Conservation (phyloP, 1,284 basidiomycete species). For the Apiotrichum gracile region DNA sequence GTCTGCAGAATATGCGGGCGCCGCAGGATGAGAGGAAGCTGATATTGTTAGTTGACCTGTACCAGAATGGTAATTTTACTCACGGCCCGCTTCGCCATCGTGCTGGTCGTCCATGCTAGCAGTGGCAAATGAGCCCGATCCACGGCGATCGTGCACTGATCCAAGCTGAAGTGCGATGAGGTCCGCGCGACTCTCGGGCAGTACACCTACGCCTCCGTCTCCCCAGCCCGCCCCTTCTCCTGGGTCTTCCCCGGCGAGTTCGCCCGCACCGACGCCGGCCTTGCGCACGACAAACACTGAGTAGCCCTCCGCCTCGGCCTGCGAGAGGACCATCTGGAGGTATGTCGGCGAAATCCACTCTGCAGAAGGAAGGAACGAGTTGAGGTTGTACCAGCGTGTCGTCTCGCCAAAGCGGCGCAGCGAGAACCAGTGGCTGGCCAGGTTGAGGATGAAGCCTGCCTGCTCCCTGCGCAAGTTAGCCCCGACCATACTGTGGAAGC, state of each 20-base stretch:
- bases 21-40: no score
- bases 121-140: background rate
- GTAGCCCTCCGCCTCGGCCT: constrained; percentile 83
- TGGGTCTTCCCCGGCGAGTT: constrained; percentile 5
- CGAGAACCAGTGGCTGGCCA: constrained; percentile 82
- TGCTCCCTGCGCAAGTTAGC: no score
- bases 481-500: no score
- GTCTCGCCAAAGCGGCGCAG: constrained; percentile 64
- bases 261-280: constrained; percentile 20
- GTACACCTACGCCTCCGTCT: constrained; percentile 35
- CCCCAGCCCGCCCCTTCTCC: constrained; percentile 39
- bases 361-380: constrained; percentile 66
- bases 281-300: constrained; percentile 72
- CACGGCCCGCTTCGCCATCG: constrained; percentile 10
- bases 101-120: background rate
- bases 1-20: constrained; percentile 8
- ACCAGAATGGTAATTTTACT: constrained; percentile 1
- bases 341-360: constrained; percentile 79
- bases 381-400: constrained; percentile 81
- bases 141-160: constrained; percentile 29
- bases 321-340: constrained; percentile 76
- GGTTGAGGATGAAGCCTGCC: constrained; percentile 82
- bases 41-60: background rate
- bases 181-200: constrained; percentile 43
- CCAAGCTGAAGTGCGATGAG: constrained; percentile 38